These are phyloP conservation scores for Plasmodium inui DNA, from an alignment of 169 alveolate species.

Conservation along the genomic window DNA sequence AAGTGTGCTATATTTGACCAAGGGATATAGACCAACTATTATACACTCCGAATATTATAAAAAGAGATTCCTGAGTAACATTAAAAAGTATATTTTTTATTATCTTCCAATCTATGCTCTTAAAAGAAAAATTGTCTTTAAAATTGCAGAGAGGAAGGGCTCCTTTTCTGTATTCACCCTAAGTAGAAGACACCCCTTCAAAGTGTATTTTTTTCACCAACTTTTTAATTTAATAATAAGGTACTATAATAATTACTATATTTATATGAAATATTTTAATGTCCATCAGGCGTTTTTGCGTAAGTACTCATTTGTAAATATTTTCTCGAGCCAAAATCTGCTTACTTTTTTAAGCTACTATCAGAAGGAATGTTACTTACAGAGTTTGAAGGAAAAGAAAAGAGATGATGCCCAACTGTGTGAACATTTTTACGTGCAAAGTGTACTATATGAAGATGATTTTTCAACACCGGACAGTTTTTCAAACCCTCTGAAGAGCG, in stretches of 20 bases:
- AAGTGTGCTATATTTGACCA: conserved; percentile 71
- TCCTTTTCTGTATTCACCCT: conserved; percentile 36
- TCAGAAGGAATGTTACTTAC: conserved; percentile 23
- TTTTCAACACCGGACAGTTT: neutral
- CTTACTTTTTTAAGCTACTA: conserved; percentile 39
- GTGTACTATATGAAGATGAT: neutral
- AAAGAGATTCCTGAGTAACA: conserved; percentile 64
- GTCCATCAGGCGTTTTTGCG: neutral
- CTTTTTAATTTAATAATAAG: conserved; percentile 53
- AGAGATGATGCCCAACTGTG: neutral
- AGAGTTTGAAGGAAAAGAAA: conserved; percentile 1
- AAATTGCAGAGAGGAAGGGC: neutral
- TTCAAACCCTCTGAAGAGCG: neutral
- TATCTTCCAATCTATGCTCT: conserved; percentile 55
- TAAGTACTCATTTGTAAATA: conserved; percentile 3
- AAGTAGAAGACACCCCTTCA: conserved; percentile 22
- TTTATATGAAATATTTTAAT: conserved; percentile 43
- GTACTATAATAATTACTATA: conserved; percentile 29
- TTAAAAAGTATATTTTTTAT: conserved; percentile 53
- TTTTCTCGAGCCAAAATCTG: conserved; percentile 27
- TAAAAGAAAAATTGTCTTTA: conserved; percentile 52
- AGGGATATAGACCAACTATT: conserved; percentile 72
- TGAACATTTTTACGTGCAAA: neutral
- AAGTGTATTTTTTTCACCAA: conserved; percentile 30
- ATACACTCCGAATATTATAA: conserved; percentile 74